These are phyloP conservation scores for Rhodotorula sp. DNA, from an alignment of 1,284 basidiomycete species.

Conservation along the genomic window DNA sequence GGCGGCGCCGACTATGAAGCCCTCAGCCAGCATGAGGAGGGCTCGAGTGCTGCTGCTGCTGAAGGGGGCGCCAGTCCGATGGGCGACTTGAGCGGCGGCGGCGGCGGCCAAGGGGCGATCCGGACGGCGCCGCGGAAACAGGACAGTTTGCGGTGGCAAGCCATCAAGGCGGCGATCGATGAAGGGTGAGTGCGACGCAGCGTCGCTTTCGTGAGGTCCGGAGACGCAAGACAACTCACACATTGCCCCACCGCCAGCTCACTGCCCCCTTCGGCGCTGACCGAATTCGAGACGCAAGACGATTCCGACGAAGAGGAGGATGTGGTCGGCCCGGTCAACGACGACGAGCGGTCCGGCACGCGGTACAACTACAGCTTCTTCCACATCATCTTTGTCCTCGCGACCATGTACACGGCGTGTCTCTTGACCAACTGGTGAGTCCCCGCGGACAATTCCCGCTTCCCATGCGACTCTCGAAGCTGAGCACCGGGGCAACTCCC, in stretches of 20 bases:
- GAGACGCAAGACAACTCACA: background rate
- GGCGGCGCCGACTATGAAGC: constrained; percentile 18
- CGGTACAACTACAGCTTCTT: constrained; percentile 99
- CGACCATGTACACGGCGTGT: constrained; percentile 97
- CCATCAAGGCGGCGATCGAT: constrained; percentile 89
- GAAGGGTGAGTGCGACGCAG: constrained; percentile 64
- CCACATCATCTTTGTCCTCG: constrained; percentile 95
- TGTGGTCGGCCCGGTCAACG: constrained; percentile 65
- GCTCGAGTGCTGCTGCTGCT: constrained; percentile 44
- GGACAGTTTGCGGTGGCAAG: constrained; percentile 89
- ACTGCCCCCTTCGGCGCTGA: constrained; percentile 81
- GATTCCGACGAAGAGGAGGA: constrained; percentile 67
- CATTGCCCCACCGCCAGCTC: constrained; percentile 12
- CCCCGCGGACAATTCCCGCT: background rate
- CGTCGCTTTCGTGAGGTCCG: background rate
- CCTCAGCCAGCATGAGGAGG: constrained; percentile 45
- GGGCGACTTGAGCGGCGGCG: background rate
- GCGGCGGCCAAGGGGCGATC: constrained; percentile 73
- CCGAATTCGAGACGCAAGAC: background rate
- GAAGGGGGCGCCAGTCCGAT: background rate
- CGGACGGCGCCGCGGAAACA: constrained; percentile 53
- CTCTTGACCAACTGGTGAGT: constrained; percentile 73
- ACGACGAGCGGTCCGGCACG: constrained; percentile 95
- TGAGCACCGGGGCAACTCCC: background rate
- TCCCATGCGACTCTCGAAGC: background rate